These are phyloP conservation scores for Coprinopsis strossmayeri DNA, from an alignment of 768 basidiomycete species.

Conservation along the genomic window DNA sequence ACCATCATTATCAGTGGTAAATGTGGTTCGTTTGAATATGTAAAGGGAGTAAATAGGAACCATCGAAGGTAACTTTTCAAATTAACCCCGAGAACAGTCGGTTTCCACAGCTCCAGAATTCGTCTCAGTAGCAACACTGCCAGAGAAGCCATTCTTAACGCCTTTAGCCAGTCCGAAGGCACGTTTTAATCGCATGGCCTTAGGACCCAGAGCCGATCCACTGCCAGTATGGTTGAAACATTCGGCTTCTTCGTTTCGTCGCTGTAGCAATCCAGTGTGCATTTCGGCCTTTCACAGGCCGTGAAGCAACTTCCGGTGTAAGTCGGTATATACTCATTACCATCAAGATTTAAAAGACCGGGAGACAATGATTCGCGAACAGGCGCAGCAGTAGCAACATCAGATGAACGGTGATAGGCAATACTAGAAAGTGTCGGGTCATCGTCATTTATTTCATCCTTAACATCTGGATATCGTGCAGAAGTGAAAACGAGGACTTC, in stretches of 20 bases:
- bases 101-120: too few species aligned
- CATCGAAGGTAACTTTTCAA: background rate
- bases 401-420: background rate
- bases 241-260: background rate
- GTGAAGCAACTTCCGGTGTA: background rate
- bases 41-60: background rate
- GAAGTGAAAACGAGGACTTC: slow-evolving; percentile 4
- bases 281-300: background rate
- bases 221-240: background rate
- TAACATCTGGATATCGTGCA: slow-evolving; percentile 8
- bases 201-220: background rate
- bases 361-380: background rate
- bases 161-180: background rate
- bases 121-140: too few species aligned
- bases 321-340: background rate
- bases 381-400: background rate
- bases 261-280: background rate
- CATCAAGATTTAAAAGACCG: background rate
- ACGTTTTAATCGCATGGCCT: background rate
- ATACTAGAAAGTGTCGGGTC: background rate
- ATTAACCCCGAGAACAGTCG: background rate
- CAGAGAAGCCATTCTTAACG: background rate
- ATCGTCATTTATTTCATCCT: slow-evolving; percentile 1
- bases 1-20: background rate
- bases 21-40: background rate